Evolutionary conservation across 1,284 basidiomycete genomes (phyloP).

Genomic region (Naganishia sp.): DNA sequence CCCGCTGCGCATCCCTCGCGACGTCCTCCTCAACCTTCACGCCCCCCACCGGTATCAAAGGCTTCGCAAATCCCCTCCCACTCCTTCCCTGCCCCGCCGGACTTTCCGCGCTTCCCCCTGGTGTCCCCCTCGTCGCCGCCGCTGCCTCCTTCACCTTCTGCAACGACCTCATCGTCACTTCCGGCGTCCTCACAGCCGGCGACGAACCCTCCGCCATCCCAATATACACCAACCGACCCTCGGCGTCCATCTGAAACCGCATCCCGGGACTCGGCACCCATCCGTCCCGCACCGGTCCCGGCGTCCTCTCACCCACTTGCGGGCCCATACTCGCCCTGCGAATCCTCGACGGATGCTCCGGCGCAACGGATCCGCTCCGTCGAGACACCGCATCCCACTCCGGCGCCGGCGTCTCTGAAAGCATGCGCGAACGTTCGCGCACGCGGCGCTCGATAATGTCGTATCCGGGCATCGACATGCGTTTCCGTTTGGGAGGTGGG

Average conservation of each 20-base stretch:
- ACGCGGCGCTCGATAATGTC: conserved; percentile 9
- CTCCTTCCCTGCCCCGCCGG: background rate
- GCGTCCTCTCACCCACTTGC: background rate
- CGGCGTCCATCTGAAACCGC: conserved; percentile 4
- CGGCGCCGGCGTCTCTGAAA: background rate
- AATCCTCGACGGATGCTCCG: background rate
- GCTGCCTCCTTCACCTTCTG: background rate
- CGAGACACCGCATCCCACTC: background rate
- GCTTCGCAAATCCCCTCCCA: conserved; percentile 2
- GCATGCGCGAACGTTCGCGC: background rate
- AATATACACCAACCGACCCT: conserved; percentile 4
- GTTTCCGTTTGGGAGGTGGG: background rate
- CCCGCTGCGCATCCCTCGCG: background rate
- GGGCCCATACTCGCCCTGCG: conserved; percentile 1
- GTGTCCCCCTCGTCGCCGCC: background rate
- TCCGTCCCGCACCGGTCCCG: background rate
- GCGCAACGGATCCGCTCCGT: background rate
- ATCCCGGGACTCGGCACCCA: conserved; percentile 9
- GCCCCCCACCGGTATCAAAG: background rate
- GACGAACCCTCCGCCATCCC: conserved; percentile 3
- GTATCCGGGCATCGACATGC: conserved; percentile 10
- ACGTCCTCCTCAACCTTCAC: background rate
- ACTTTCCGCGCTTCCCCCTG: background rate
- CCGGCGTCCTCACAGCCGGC: background rate
- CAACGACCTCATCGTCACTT: background rate